These are phyloP conservation scores for Sphaerosporella brunnea DNA, from an alignment of 495 filamentous ascomycete species.

Conservation along the genomic window DNA sequence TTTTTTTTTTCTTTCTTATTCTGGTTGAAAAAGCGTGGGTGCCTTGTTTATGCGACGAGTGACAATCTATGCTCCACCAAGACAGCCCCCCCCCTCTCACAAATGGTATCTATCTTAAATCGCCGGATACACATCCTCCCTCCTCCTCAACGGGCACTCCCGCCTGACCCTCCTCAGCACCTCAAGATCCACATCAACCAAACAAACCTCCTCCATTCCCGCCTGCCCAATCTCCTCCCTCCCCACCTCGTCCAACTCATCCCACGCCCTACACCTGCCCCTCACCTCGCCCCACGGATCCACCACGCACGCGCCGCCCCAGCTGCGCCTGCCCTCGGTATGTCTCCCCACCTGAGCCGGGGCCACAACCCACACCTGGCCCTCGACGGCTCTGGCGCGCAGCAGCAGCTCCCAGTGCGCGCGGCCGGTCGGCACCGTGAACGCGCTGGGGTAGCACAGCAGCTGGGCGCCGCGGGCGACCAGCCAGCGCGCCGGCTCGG, in stretches of 20 bases:
- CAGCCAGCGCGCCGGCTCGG: conserved; percentile 53
- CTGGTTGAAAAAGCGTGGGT: too few relatives aligned
- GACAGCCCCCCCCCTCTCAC: too few relatives aligned
- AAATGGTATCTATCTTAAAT: too few relatives aligned
- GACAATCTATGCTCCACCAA: too few relatives aligned
- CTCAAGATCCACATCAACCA: conserved; percentile 33
- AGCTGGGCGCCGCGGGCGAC: conserved; percentile 51
- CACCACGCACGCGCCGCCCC: conserved; percentile 69
- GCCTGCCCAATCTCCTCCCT: conserved; percentile 29
- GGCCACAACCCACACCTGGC: conserved; percentile 70
- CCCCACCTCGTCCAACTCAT: too few relatives aligned
- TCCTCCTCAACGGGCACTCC: conserved; percentile 28
- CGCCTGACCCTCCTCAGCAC: conserved; percentile 29
- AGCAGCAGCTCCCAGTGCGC: conserved; percentile 75
- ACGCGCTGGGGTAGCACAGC: conserved; percentile 76
- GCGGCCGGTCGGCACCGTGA: conserved; percentile 69
- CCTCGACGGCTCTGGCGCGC: conserved; percentile 73
- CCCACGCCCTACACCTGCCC: conserved; percentile 35
- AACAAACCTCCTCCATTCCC: conserved; percentile 28
- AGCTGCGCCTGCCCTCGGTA: conserved; percentile 62
- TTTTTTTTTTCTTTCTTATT: too few relatives aligned
- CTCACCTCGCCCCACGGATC: conserved; percentile 74
- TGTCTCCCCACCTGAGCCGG: conserved; percentile 71
- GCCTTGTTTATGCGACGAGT: too few relatives aligned
- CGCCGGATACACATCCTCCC: conserved; percentile 24